phyloP scores from a whole-genome alignment of 257 asterid genomes.

The Plectranthus barbatus region DNA sequence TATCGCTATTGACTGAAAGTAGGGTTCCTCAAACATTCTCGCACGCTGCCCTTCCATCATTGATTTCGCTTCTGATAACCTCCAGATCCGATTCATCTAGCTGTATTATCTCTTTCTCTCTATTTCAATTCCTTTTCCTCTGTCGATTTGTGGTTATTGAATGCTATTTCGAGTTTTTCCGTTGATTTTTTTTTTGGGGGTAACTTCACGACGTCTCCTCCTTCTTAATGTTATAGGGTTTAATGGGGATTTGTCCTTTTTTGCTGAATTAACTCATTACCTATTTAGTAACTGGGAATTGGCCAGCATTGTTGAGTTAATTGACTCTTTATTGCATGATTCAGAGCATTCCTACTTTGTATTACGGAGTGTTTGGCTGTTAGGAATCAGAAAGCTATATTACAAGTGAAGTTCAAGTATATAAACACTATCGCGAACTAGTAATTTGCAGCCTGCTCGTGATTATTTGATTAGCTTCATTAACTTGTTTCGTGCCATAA shows the following conservation, averaged over 20 bases:
- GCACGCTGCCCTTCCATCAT: background rate
- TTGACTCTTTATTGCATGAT: background rate
- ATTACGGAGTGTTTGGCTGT: background rate
- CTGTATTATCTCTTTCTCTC: conserved; percentile 8
- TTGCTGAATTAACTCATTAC: background rate
- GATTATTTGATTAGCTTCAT: background rate
- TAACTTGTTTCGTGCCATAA: background rate
- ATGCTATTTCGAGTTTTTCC: background rate
- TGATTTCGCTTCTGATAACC: background rate
- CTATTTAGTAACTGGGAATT: background rate
- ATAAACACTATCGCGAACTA: background rate
- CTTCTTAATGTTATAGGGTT: background rate
- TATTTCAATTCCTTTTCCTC: background rate
- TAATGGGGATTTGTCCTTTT: background rate
- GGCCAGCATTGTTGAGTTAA: background rate
- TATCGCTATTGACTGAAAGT: too few relatives aligned
- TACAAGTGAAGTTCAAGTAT: background rate
- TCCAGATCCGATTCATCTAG: background rate
- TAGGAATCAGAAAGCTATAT: background rate
- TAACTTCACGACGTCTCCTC: background rate
- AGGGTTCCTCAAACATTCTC: background rate
- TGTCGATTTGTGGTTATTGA: background rate
- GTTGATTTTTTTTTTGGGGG: background rate
- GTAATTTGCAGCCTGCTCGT: background rate
- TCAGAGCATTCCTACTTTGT: background rate